Percentiles rank a stretch among this genome's conserved stretches.
phyloP scores from a whole-genome alignment of 345 rosid genomes.

The Aquilaria yunnanensis region DNA sequence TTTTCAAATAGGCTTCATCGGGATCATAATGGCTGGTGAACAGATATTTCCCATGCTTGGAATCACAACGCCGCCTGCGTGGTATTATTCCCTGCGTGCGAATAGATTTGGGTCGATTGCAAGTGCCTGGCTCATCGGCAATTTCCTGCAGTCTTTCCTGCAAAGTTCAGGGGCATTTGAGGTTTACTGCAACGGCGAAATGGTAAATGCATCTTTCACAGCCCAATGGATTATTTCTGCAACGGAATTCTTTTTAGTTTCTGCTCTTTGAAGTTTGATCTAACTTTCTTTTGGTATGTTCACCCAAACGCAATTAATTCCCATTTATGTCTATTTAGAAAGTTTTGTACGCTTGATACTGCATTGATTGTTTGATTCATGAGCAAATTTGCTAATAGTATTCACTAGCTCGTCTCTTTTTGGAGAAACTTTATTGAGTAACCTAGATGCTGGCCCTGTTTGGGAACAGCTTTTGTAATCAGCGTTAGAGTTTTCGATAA shows the following conservation, averaged over 20 bases:
- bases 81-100: constrained; percentile 65
- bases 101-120: constrained; percentile 89
- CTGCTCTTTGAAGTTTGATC: neutral
- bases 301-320: no score
- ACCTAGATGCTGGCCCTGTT: no score
- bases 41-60: constrained; percentile 76
- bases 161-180: constrained; percentile 93
- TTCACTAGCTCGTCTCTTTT: no score
- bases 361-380: no score
- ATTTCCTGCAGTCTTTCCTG: constrained; percentile 73
- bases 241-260: neutral
- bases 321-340: neutral
- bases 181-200: constrained; percentile 55
- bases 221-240: no score
- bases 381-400: no score
- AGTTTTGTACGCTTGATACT: no score
- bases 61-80: constrained; percentile 54
- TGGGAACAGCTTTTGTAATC: no score
- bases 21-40: constrained; percentile 70
- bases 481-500: no score
- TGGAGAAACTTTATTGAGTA: no score
- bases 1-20: constrained; percentile 67
- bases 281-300: neutral
- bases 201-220: constrained; percentile 33
- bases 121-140: constrained; percentile 82